Evolutionary conservation across 179 eudicot species (phyloP).

Genomic region (Vitellaria paradoxa): DNA sequence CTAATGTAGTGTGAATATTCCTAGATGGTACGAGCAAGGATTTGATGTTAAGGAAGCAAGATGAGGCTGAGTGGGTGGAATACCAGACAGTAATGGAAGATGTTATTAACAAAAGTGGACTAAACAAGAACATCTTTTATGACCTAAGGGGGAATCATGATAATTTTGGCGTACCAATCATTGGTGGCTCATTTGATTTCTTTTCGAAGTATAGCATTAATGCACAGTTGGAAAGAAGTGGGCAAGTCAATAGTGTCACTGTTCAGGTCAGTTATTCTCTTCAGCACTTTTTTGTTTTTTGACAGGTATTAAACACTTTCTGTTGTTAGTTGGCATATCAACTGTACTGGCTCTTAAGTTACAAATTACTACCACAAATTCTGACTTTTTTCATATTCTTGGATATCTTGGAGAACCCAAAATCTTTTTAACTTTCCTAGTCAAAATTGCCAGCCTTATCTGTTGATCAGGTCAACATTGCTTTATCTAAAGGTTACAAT

Average conservation of each 20-base stretch:
- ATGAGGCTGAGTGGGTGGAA: constrained; percentile 86
- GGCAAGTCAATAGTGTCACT: constrained; percentile 71
- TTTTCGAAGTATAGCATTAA: constrained; percentile 80
- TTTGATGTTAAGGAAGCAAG: constrained; percentile 72
- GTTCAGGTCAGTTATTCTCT: constrained; percentile 50
- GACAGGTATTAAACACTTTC: too few species aligned
- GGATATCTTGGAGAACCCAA: neutral
- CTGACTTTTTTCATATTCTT: neutral
- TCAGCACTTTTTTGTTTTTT: neutral
- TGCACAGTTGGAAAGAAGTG: constrained; percentile 61
- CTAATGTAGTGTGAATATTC: neutral
- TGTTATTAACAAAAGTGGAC: constrained; percentile 73
- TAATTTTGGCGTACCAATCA: constrained; percentile 70
- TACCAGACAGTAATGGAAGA: constrained; percentile 68
- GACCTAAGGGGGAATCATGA: constrained; percentile 97
- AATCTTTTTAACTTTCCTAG: too few species aligned
- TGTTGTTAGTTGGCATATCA: constrained; percentile 6
- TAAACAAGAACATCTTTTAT: constrained; percentile 62
- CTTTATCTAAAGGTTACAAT: too few species aligned
- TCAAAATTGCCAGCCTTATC: too few species aligned
- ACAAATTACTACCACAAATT: neutral
- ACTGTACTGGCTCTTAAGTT: neutral
- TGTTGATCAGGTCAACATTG: too few species aligned
- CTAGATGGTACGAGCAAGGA: constrained; percentile 97
- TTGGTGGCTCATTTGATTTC: constrained; percentile 66